Evolutionary conservation across 352 stramenopile genomes (phyloP), one percentile per base, ranked within the genome.

Genomic region (Pythium monospermum): DNA sequence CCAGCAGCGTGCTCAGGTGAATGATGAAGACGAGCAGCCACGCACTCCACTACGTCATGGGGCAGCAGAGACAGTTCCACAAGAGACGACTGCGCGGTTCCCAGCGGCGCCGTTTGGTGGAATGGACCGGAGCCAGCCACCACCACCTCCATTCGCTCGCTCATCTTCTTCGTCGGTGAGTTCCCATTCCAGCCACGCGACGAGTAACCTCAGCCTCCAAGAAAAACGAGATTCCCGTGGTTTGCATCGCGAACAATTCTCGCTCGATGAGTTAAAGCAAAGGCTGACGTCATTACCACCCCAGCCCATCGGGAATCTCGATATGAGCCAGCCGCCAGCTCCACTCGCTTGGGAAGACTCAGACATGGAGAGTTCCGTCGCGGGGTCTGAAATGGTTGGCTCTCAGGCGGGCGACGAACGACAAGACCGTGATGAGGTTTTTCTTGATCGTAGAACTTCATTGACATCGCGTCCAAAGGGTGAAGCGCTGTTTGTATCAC

Each of bases 241-340:
- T 4, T 39, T 22, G 18, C 16, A n/a, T 15, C 26, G 33, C 26
- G 30, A 33, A 21, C 18, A 64, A 25, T 35, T 54, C 52, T 21
- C 46, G 36, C 45, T 66, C 41, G 45, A 57, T 59, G 36, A 59
- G 23, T 30, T 68, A 16, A 58, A 68, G 23, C 12, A 61, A 19
- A 40, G 59, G 50, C 48, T 71, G 7, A 55, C 57, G 12, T 45
- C 49, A 7, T 22, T 83, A 6, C 67, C 65, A 6, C 62, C 68
- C 23, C 66, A 64, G 41, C 69, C 74, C 37, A 52, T 82, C 21
- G 61, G 53, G 1, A 56, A 38, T 26, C 25, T 78, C 21, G 59
- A 84, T 36, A 84, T 83, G 75, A 79, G 64, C 46, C 58, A 66
- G n/a, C 68, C 70, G 13, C 68, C 68, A 47, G 16, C 53, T 49